Conservation (phyloP, 2,329 filamentous ascomycete genomes). For the Penicillium psychrosexuale region DNA sequence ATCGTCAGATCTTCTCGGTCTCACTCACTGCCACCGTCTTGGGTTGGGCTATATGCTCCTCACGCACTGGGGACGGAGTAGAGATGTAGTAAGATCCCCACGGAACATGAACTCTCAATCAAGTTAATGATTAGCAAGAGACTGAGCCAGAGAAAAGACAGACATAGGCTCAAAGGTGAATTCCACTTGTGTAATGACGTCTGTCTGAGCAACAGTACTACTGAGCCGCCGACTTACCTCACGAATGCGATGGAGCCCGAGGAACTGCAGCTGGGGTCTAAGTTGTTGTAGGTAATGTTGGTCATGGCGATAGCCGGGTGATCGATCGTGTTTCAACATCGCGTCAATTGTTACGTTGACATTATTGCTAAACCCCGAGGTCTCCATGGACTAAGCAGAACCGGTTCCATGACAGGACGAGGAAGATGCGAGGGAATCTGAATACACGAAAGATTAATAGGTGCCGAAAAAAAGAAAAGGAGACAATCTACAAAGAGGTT, state of each 20-base stretch:
- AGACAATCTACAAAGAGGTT: background rate
- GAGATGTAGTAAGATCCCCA: background rate
- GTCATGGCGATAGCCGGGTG: slow-evolving; percentile 1
- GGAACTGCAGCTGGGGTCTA: background rate
- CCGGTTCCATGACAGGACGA: background rate
- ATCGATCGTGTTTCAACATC: background rate
- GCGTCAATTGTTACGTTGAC: background rate
- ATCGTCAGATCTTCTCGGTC: background rate
- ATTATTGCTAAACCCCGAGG: background rate
- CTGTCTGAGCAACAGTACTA: slow-evolving; percentile 13
- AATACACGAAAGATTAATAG: background rate
- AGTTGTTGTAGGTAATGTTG: slow-evolving; percentile 1
- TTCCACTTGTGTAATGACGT: slow-evolving; percentile 15
- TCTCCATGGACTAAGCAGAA: background rate
- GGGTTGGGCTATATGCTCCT: background rate
- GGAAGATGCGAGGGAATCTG: background rate
- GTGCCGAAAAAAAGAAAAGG: background rate
- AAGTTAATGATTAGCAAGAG: slow-evolving; percentile 10
- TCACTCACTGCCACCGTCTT: background rate
- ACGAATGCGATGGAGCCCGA: slow-evolving; percentile 9
- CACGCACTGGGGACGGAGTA: no score
- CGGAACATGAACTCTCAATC: slow-evolving; percentile 14
- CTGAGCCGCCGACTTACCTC: slow-evolving; percentile 4
- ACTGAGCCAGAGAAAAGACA: slow-evolving; percentile 12
- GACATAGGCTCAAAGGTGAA: slow-evolving; percentile 8